Conservation (phyloP, 176 grass and related monocot species). For the Carex parvula region DNA sequence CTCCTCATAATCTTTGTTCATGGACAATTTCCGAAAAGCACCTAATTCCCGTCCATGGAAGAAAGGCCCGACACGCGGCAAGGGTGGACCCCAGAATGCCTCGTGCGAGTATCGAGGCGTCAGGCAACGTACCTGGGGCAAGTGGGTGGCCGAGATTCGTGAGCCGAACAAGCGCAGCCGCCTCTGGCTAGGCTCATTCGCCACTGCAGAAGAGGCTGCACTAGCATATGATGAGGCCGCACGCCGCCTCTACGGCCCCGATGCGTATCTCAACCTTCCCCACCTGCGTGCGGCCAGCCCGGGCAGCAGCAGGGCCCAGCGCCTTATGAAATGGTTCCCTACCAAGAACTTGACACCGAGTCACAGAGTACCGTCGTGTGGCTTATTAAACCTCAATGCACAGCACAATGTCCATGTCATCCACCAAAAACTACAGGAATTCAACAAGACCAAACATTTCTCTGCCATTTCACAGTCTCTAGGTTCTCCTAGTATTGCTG, state of each 20-base stretch:
- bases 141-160: conserved; percentile 51
- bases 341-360: conserved; percentile 24
- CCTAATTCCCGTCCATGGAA: conserved; percentile 61
- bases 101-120: conserved; percentile 49
- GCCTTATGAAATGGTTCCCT: conserved; percentile 75
- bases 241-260: conserved; percentile 83
- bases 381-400: conserved; percentile 93
- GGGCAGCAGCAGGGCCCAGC: conserved; percentile 35
- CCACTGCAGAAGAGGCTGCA: conserved; percentile 43
- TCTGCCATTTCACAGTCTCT: neutral
- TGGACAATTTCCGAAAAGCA: conserved; percentile 19
- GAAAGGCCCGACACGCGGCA: conserved; percentile 76
- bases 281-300: conserved; percentile 58
- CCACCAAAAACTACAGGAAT: conserved; percentile 90
- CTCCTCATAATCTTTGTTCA: neutral
- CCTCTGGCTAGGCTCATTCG: conserved; percentile 47
- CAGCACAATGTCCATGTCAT: conserved; percentile 99
- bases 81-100: conserved; percentile 45
- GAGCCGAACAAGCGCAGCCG: conserved; percentile 44
- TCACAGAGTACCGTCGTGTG: conserved; percentile 49
- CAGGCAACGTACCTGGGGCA: conserved; percentile 47
- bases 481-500: neutral
- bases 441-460: conserved; percentile 40
- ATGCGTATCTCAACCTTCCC: conserved; percentile 91
- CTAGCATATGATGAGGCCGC: conserved; percentile 51